Evolutionary conservation across 768 basidiomycete genomes (phyloP), one percentile per base, ranked within the genome.

Genomic region (Mycena belliarum): DNA sequence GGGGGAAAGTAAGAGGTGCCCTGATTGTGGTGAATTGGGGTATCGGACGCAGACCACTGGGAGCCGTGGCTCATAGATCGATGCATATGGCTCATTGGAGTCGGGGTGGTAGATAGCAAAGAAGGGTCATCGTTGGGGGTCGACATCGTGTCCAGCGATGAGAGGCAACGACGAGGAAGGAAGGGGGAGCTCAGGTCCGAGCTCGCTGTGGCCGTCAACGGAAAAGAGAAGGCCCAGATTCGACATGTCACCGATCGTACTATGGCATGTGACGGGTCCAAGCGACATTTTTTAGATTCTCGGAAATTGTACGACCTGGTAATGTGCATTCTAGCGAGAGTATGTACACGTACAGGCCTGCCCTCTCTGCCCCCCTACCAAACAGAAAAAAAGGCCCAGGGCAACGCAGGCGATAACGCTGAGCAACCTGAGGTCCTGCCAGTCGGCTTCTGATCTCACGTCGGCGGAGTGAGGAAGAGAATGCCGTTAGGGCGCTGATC

Each of bases 1-100:
- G 72, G 66, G 21, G 82, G 72, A 59, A 81, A 85, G 69, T 88
- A 88, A 9, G 88, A 88, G 18, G 87, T 85, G 53, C 86, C 89
- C 63, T 84, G 82, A 66, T 83, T 76, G 68, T 87, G 88, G 64
- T 87, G 88, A 16, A 74, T 76, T 32, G 86, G 86, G 8, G 82
- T 82, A 35, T 87, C 83, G 18, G 72, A 69, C 14, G 79, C 68
- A 16, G 84, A 82, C 81, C 84, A 84, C 58, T 79, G 79, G n/a
- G 87, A 84, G 54, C 77, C 75, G 55, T 79, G 79, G 67, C 82
- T 85, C 50, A 79, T 62, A 49, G 72, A 76, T 48, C 82, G 70
- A 58, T 77, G 75, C 21, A 78, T 55, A 33, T 73, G 71, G 60
- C 68, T 70, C 61, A 69, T 62, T 25, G 82, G 75, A 2, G 78